phyloP scores from a whole-genome alignment of 2,329 filamentous ascomycete genomes.

The Sarocladium strictum region DNA sequence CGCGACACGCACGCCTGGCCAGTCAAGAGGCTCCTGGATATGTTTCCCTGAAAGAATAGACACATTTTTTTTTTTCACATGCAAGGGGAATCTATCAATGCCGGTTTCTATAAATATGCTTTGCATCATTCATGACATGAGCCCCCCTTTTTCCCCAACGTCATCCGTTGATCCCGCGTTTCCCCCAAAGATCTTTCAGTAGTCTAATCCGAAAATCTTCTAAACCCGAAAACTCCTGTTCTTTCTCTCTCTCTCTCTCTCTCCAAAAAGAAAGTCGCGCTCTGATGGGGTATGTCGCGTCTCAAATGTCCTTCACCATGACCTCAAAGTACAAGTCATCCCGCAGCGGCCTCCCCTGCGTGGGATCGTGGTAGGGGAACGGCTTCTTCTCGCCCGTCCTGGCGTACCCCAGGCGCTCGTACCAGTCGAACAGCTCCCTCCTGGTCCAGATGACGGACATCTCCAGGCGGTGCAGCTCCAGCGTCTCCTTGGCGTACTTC shows the following conservation, averaged over 20 bases:
- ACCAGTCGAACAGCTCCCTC: slow-evolving; percentile 40
- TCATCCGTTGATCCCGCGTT: too few species aligned
- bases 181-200: too few species aligned
- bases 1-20: slow-evolving; percentile 35
- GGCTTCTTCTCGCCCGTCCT: slow-evolving; percentile 31
- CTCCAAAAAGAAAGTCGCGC: not conserved
- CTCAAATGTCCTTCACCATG: slow-evolving; percentile 31
- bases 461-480: slow-evolving; percentile 30
- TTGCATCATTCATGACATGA: too few species aligned
- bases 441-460: slow-evolving; percentile 39
- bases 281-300: too few species aligned
- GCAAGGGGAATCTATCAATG: too few species aligned
- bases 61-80: too few species aligned
- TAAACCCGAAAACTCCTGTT: not conserved
- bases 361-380: slow-evolving; percentile 36
- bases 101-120: too few species aligned
- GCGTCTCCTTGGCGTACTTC: slow-evolving; percentile 24
- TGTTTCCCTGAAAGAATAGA: slow-evolving; percentile 22
- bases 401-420: slow-evolving; percentile 35
- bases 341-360: slow-evolving; percentile 28
- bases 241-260: not conserved
- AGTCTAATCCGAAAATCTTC: not conserved
- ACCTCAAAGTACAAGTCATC: slow-evolving; percentile 38
- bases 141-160: too few species aligned
- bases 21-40: slow-evolving; percentile 28